phyloP scores from a whole-genome alignment of 2,329 filamentous ascomycete genomes.

The Juglanconis sp. region DNA sequence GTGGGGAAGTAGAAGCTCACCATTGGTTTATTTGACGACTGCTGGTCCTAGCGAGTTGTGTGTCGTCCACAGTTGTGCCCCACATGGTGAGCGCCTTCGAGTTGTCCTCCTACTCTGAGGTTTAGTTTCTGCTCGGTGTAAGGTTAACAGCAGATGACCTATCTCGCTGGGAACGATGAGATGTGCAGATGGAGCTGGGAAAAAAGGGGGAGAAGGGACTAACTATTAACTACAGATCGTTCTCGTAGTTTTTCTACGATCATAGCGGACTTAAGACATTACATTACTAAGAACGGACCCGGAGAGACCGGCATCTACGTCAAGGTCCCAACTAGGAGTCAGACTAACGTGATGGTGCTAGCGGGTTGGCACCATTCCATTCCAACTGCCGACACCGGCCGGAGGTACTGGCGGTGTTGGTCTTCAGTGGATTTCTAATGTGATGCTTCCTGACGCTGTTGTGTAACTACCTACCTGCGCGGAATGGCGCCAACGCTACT shows the following conservation, averaged over 20 bases:
- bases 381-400: background rate
- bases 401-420: no score
- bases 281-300: background rate
- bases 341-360: background rate
- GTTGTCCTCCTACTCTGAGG: background rate
- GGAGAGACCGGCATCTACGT: background rate
- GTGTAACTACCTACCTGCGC: background rate
- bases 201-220: background rate
- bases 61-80: constrained; percentile 10
- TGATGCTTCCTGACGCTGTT: background rate
- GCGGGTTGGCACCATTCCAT: background rate
- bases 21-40: constrained; percentile 13
- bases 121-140: background rate
- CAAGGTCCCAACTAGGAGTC: background rate
- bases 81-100: constrained; percentile 5
- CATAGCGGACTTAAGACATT: background rate
- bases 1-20: background rate
- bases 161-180: no score
- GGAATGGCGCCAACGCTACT: background rate
- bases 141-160: background rate
- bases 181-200: background rate
- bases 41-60: background rate
- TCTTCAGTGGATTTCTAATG: no score
- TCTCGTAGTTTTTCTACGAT: background rate
- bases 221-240: background rate